Conservation (phyloP, 2,329 filamentous ascomycete species). For the Pseudopyricularia cyperi region DNA sequence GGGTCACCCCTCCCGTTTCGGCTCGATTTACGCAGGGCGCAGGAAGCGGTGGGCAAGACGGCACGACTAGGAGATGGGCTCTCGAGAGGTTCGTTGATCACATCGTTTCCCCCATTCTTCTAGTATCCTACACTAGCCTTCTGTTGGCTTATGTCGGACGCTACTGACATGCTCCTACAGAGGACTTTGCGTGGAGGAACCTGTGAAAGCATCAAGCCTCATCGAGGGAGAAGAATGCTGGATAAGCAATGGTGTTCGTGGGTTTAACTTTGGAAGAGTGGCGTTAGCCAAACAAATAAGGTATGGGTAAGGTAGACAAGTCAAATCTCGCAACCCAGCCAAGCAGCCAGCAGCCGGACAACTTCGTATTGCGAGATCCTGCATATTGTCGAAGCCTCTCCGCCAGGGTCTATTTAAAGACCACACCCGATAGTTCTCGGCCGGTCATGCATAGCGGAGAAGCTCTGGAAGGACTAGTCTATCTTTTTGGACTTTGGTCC, state of each 20-base stretch:
- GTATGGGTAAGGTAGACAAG: neutral
- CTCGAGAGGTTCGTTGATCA: slow-evolving; percentile 41
- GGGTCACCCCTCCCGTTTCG: slow-evolving; percentile 68
- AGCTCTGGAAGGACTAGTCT: no score
- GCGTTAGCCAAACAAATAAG: slow-evolving; percentile 9
- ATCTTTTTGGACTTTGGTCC: no score
- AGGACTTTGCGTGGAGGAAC: slow-evolving; percentile 51
- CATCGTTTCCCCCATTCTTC: neutral
- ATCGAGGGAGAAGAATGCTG: slow-evolving; percentile 66
- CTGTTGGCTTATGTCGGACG: neutral
- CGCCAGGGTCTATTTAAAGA: no score
- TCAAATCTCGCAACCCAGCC: neutral
- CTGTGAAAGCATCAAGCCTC: slow-evolving; percentile 46
- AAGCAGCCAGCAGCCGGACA: no score
- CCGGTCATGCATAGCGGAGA: no score
- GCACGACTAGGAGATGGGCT: slow-evolving; percentile 76
- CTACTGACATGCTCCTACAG: slow-evolving; percentile 16
- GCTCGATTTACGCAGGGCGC: slow-evolving; percentile 17
- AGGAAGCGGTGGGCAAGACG: slow-evolving; percentile 65
- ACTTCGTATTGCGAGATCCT: no score
- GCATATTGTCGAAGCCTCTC: no score
- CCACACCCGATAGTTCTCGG: no score
- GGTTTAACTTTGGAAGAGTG: slow-evolving; percentile 48
- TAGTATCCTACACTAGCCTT: neutral
- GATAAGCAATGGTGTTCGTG: slow-evolving; percentile 79